phyloP scores from a whole-genome alignment of 2,329 filamentous ascomycete species.

The Alternaria sp. region DNA sequence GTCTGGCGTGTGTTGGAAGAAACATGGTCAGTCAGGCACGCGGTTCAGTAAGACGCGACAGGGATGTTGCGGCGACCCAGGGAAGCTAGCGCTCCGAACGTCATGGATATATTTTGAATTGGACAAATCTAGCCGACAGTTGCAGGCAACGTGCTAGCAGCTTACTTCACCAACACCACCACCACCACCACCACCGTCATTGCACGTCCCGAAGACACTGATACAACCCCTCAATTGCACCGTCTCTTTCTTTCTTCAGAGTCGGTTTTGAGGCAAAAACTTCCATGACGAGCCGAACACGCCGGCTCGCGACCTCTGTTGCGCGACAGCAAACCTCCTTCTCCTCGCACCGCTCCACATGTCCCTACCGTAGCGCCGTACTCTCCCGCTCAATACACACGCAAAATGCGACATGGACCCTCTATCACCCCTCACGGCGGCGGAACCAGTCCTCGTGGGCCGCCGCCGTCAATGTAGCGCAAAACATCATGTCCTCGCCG shows the following conservation, averaged over 20 bases:
- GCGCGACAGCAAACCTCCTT: slow-evolving; percentile 33
- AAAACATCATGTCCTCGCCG: slow-evolving; percentile 74
- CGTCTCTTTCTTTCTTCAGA: slow-evolving; percentile 6
- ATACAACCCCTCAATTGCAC: slow-evolving; percentile 39
- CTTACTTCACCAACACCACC: slow-evolving; percentile 9
- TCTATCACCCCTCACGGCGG: slow-evolving; percentile 53
- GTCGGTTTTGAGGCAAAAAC: slow-evolving; percentile 3
- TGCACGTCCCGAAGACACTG: slow-evolving; percentile 14
- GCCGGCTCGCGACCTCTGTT: slow-evolving; percentile 49
- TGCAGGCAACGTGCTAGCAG: slow-evolving; percentile 15
- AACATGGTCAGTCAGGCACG: slow-evolving; percentile 1
- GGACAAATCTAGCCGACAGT: slow-evolving; percentile 21
- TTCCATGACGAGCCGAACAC: slow-evolving; percentile 47
- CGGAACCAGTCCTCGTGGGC: slow-evolving; percentile 73
- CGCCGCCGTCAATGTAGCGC: slow-evolving; percentile 72
- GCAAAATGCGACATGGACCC: slow-evolving; percentile 30
- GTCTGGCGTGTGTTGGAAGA: slow-evolving; percentile 14
- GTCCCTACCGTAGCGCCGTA: slow-evolving; percentile 29
- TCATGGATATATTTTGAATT: slow-evolving; percentile 22
- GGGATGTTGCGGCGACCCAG: slow-evolving; percentile 14
- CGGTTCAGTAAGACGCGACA: slow-evolving; percentile 5
- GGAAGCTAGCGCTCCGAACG: slow-evolving; percentile 19
- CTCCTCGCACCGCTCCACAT: slow-evolving; percentile 36
- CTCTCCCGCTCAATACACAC: slow-evolving; percentile 13
- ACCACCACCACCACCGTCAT: slow-evolving; percentile 15